A percentile compares a stretch with the other conserved stretches of the same genome.
phyloP scores from a whole-genome alignment of 768 basidiomycete species.

The Rhodotorula kratochvilovae region DNA sequence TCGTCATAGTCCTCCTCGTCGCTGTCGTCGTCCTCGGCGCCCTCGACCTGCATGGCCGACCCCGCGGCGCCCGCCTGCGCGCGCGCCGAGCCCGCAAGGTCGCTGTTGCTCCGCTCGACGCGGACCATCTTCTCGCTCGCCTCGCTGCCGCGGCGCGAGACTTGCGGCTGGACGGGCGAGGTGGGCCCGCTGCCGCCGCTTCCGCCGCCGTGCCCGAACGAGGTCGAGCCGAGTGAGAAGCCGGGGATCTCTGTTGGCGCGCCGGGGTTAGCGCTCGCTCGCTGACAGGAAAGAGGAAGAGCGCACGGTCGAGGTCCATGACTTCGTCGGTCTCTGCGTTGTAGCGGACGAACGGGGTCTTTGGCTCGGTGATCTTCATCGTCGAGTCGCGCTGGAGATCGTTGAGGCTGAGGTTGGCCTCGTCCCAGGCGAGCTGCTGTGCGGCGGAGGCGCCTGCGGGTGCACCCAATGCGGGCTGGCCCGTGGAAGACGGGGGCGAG shows the following conservation, averaged over 20 bases:
- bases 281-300: background rate
- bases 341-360: constrained; percentile 45
- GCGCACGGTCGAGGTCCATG: constrained; percentile 43
- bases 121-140: constrained; percentile 41
- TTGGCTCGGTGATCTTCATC: constrained; percentile 44
- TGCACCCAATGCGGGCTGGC: background rate
- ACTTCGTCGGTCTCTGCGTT: constrained; percentile 44
- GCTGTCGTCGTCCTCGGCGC: background rate
- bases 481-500: background rate
- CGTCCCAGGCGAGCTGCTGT: constrained; percentile 35
- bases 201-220: background rate
- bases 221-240: constrained; percentile 39
- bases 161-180: background rate
- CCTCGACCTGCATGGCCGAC: background rate
- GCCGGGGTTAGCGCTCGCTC: no score
- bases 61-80: background rate
- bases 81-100: background rate
- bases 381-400: constrained; percentile 39
- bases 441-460: background rate
- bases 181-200: background rate
- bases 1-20: constrained; percentile 34
- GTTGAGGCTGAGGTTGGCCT: constrained; percentile 41
- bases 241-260: constrained; percentile 41
- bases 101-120: constrained; percentile 23
- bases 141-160: constrained; percentile 15